Evolutionary conservation across 208 protist species (phyloP).

Genomic region (Wallacemonas sp.): DNA sequence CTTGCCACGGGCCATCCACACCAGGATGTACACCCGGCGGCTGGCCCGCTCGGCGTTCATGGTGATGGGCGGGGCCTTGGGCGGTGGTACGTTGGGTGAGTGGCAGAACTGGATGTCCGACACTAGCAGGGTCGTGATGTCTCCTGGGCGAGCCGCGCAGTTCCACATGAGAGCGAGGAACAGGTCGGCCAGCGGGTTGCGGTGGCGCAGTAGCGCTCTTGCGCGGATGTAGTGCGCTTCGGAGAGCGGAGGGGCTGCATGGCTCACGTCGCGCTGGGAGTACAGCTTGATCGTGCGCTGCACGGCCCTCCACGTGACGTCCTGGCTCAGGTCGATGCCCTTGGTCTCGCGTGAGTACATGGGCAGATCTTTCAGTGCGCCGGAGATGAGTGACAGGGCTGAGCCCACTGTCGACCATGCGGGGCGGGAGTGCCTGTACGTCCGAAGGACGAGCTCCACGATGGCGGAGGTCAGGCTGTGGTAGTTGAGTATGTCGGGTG

Average conservation of each 20-base stretch:
- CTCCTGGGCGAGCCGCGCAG: slow-evolving; percentile 1
- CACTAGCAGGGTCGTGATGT: neutral
- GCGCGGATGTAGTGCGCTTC: neutral
- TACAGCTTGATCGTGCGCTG: neutral
- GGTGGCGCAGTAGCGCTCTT: neutral
- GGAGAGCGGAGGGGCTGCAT: neutral
- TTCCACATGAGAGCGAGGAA: slow-evolving; percentile 4
- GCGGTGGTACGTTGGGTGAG: neutral
- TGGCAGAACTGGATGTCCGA: neutral
- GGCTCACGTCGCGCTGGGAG: neutral
- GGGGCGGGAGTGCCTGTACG: neutral
- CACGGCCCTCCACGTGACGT: neutral
- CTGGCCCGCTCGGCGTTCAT: neutral
- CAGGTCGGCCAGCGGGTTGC: neutral
- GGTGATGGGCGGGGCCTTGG: neutral
- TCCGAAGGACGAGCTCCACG: neutral
- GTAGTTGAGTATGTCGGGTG: neutral
- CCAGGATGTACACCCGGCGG: neutral
- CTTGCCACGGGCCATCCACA: slow-evolving; percentile 3
- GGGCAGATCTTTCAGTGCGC: neutral
- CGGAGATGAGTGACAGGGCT: neutral
- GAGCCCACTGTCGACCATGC: neutral
- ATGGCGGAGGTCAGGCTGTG: neutral
- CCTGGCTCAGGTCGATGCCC: neutral
- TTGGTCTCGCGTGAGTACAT: neutral